These are phyloP conservation scores for Penicillium sumatraense DNA, from an alignment of 2,329 filamentous ascomycete genomes.

Conservation along the genomic window DNA sequence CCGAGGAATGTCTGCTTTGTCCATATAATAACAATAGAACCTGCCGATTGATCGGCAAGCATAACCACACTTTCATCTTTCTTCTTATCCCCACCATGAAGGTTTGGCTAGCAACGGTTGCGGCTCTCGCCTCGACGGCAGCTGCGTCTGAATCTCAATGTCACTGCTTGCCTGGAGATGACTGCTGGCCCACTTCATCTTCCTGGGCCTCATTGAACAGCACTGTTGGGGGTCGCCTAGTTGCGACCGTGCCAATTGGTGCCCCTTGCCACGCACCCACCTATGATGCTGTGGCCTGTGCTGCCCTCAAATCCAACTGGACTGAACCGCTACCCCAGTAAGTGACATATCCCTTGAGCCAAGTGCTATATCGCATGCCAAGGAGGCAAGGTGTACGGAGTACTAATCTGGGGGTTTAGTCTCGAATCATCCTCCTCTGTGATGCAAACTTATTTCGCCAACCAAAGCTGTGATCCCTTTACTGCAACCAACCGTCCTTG, in stretches of 20 bases:
- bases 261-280: conserved; percentile 40
- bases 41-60: conserved; percentile 14
- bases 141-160: conserved; percentile 13
- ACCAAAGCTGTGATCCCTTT: conserved; percentile 39
- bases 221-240: conserved; percentile 43
- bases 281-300: conserved; percentile 28
- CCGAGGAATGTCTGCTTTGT: neutral
- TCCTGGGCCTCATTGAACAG: conserved; percentile 42
- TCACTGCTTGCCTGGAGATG: conserved; percentile 39
- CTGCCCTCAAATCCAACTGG: conserved; percentile 26
- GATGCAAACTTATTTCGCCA: conserved; percentile 38
- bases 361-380: neutral
- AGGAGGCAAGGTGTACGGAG: neutral
- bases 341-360: neutral
- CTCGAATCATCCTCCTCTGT: conserved; percentile 35
- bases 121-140: conserved; percentile 19
- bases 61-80: conserved; percentile 3
- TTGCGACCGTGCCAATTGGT: conserved; percentile 45
- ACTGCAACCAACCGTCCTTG: conserved; percentile 27
- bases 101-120: conserved; percentile 21
- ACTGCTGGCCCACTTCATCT: conserved; percentile 42
- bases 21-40: conserved; percentile 1
- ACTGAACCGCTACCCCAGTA: conserved; percentile 35
- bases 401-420: conserved; percentile 12
- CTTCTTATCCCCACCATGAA: conserved; percentile 28